Base-by-base conservation (phyloP, 768 basidiomycete species). In the Rhizopogon rudus region DNA sequence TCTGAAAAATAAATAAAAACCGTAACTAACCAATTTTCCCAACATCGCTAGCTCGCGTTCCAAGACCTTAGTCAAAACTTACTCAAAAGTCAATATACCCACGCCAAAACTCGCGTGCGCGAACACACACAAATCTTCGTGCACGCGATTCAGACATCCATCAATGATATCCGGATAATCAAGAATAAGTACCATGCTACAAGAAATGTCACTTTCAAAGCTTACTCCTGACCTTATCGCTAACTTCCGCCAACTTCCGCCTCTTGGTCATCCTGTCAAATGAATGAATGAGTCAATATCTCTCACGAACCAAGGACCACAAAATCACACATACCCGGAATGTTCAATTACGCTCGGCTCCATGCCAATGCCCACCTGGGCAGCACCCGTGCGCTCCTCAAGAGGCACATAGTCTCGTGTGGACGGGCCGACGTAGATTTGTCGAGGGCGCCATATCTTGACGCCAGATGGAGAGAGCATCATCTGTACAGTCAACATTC, bases 371-470 rank as follows among this genome's bases (percentile, higher is more conserved):
- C 82, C 86, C 14, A 49, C 35, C 54, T 81, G 77, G 22, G 84
- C 81, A 10, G 75, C 70, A 45, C 60, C 46, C 12, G 69, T 70
- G 37, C 93, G 82, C 49, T 83, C 71, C 1, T 81, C 80, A 14
- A 91, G 68, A 17, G 81, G 76, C 37, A 89, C 81, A 69, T 88
- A 96, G 53, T 88, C 83, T 42, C 93, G 83, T 67, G 85, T 86
- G 14, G 78, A 72, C 6, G 81, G 72, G 5, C 93, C 93, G 14
- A 92, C 81, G 63, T 90, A 96, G 51, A 95, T 81, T 78, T 92
- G 91, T 63, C 87, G 77, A 37, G 90, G 91, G 44, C 91, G 80
- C 92, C 94, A 96, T 61, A 96, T 96, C 73, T 94, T 95, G 58
- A 96, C 91, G 49, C 91, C 91, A 20, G 84, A 88, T 31, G 86